Conservation (phyloP, 441 rosid species). For the Populus hybrid region DNA sequence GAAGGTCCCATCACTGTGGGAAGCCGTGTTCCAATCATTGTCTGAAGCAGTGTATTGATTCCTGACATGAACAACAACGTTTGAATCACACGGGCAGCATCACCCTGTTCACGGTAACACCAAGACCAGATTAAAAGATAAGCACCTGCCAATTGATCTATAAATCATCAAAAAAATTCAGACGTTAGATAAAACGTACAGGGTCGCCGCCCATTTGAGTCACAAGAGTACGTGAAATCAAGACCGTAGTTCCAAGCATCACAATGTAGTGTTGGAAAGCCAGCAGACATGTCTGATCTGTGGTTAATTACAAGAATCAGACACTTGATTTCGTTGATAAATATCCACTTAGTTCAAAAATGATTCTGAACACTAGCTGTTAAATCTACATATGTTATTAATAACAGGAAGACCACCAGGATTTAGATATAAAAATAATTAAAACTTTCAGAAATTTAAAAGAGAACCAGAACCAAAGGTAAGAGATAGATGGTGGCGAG, state of each 20-base stretch:
- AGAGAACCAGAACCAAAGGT: constrained; percentile 25
- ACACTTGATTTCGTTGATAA: neutral
- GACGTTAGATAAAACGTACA: constrained; percentile 40
- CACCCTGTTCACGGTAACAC: constrained; percentile 54
- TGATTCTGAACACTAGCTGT: neutral
- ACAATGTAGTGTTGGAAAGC: constrained; percentile 94
- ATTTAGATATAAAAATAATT: neutral
- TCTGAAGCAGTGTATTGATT: constrained; percentile 79
- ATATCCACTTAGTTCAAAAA: neutral
- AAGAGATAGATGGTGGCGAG: constrained; percentile 13
- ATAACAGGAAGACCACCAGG: neutral
- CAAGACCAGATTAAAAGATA: constrained; percentile 14
- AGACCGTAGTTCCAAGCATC: constrained; percentile 84
- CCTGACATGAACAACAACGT: constrained; percentile 80
- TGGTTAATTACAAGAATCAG: constrained; percentile 6
- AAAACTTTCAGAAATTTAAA: constrained; percentile 12
- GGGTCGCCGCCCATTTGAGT: constrained; percentile 76
- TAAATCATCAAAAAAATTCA: neutral
- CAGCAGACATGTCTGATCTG: constrained; percentile 66
- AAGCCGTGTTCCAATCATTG: constrained; percentile 80
- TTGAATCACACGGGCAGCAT: constrained; percentile 82
- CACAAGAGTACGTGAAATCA: constrained; percentile 63
- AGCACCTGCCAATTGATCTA: neutral
- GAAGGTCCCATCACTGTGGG: constrained; percentile 94
- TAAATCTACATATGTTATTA: neutral